Base-by-base conservation (phyloP, 805 yeast species). In the Lipomyces anomalus region DNA sequence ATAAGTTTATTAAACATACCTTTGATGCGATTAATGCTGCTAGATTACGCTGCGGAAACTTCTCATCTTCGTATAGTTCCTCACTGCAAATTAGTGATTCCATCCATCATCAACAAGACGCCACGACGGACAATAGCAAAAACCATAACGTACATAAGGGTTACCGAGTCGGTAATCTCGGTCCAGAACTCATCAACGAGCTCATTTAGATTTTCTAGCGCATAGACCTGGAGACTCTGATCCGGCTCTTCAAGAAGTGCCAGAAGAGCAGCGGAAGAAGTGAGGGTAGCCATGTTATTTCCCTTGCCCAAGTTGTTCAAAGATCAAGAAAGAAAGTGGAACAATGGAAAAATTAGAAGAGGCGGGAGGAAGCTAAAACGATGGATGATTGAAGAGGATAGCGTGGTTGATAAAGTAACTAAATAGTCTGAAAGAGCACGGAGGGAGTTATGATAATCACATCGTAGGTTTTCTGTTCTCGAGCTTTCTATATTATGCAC, bases 131-230 rank as follows among this genome's bases (percentile, higher is more conserved):
- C 20, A 20, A 6, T 22, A 4, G 4, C 6, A 20, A 16, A n/a
- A 20, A 13, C 18, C 4, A 17, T 17, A 24, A 45, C 62, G 33
- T 48, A 61, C 62, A 92, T 84, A 44, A 84, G 88, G 23, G 85
- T 72, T 50, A 92, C 78, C 60, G 76, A 80, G 67, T 92, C 92
- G 47, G 98, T 95, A 47, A 92, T 84, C 70, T 92, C 97, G 2
- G 98, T 87, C 98, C 98, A 92, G 48, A 87, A 74, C 65, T 86
- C 89, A 68, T 88, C 95, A 42, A 87, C 96, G 41, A 84, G 76
- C 22, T 70, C 75, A 62, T 88, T 84, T 55, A 92, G 76, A 17
- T 95, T 80, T 46, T 81, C 71, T 61, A 92, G 74, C 17, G 97
- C 98, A 62, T 86, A 85, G 29, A 82, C 72, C 65, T 87, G 89